A percentile compares a stretch with the other conserved stretches of the same genome.
Conservation (phyloP, 2,329 filamentous ascomycete genomes). For the Aspergillus aculeatus region DNA sequence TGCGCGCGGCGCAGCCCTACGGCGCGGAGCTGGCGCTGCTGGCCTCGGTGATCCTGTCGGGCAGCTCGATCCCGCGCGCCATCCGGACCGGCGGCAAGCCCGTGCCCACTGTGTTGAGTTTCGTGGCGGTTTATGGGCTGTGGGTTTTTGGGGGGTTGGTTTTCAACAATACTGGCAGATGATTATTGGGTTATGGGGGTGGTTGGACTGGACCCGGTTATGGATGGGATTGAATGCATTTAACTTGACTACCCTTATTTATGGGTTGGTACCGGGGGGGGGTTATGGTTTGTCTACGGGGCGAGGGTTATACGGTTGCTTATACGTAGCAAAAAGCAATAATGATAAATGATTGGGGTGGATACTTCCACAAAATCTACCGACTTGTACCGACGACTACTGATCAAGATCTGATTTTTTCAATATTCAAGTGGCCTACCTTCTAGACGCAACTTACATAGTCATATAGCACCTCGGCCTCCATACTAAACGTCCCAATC, state of each 20-base stretch:
- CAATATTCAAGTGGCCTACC: conserved; percentile 9
- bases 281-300: too few species aligned
- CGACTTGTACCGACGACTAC: too few species aligned
- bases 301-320: too few species aligned
- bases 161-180: conserved; percentile 12
- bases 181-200: neutral
- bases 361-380: too few species aligned
- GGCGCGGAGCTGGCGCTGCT: conserved; percentile 86
- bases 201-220: too few species aligned
- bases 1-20: conserved; percentile 72
- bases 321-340: too few species aligned
- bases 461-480: too few species aligned
- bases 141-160: conserved; percentile 75
- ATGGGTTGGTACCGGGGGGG: too few species aligned
- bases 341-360: too few species aligned
- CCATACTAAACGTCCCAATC: too few species aligned
- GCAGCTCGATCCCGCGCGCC: conserved; percentile 80
- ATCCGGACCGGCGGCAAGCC: conserved; percentile 75
- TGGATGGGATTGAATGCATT: too few species aligned
- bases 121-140: conserved; percentile 76
- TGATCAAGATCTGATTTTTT: neutral
- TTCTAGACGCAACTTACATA: conserved; percentile 12
- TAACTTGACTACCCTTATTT: too few species aligned
- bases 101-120: conserved; percentile 74
- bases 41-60: conserved; percentile 80